phyloP scores from a whole-genome alignment of 1,284 basidiomycete genomes.

The Ustilago loliicola region DNA sequence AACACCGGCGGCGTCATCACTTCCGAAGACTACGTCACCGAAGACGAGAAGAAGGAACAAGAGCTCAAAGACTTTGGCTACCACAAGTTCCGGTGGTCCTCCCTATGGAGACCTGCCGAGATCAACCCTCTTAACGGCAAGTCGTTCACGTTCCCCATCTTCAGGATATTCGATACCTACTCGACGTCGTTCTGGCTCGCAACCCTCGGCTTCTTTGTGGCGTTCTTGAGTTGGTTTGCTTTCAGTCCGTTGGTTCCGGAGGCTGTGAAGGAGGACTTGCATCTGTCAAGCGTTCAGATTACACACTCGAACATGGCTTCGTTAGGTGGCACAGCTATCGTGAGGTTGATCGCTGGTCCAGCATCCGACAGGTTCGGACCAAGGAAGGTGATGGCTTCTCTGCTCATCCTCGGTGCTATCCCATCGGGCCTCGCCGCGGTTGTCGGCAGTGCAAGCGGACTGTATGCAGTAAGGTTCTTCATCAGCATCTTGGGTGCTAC shows the following conservation, averaged over 20 bases:
- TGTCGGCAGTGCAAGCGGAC: conserved; percentile 72
- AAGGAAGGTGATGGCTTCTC: conserved; percentile 76
- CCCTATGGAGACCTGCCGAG: conserved; percentile 66
- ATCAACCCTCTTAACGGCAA: conserved; percentile 76
- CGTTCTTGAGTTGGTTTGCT: conserved; percentile 77
- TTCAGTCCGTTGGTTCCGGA: conserved; percentile 78
- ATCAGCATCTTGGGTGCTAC: conserved; percentile 76
- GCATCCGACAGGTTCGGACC: conserved; percentile 75
- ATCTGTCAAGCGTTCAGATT: conserved; percentile 74
- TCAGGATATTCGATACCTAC: conserved; percentile 75
- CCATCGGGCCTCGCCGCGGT: conserved; percentile 78
- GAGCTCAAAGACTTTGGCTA: conserved; percentile 44
- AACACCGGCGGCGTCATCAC: conserved; percentile 52
- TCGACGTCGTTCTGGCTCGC: conserved; percentile 73
- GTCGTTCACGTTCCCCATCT: conserved; percentile 75
- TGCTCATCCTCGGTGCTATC: conserved; percentile 77
- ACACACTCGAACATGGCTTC: conserved; percentile 77
- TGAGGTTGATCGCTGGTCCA: conserved; percentile 76
- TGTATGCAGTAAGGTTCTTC: conserved; percentile 75
- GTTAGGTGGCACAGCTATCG: conserved; percentile 74
- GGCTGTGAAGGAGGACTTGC: conserved; percentile 76
- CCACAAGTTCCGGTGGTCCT: conserved; percentile 62
- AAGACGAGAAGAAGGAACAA: conserved; percentile 46
- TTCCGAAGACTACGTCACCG: conserved; percentile 59
- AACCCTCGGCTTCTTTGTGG: conserved; percentile 74